These are phyloP conservation scores for Psophocarpus tetragonolobus DNA, from an alignment of 306 rosid genomes.

Conservation along the genomic window DNA sequence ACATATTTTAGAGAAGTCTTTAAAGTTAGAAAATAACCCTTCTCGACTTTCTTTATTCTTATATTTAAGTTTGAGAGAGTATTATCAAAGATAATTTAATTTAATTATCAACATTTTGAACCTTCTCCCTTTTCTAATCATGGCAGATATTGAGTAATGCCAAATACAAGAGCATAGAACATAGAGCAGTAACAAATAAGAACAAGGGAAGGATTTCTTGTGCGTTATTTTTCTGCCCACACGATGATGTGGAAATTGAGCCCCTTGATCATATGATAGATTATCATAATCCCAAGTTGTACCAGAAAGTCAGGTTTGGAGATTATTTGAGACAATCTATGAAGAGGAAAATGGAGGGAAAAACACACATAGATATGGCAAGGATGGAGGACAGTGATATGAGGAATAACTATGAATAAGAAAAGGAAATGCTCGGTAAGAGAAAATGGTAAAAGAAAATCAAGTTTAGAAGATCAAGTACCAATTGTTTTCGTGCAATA, in stretches of 20 bases:
- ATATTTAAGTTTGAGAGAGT: too few species aligned
- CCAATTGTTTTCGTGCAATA: too few species aligned
- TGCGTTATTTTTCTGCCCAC: constrained; percentile 36
- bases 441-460: neutral
- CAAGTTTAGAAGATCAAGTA: too few species aligned
- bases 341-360: constrained; percentile 45
- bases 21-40: neutral
- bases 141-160: constrained; percentile 57
- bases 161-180: constrained; percentile 50
- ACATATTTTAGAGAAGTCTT: neutral
- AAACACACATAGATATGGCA: constrained; percentile 37
- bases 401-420: neutral
- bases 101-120: neutral
- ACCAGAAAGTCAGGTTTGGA: constrained; percentile 48
- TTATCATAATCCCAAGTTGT: constrained; percentile 34
- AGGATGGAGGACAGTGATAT: neutral
- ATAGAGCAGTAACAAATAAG: constrained; percentile 44
- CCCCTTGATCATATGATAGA: constrained; percentile 43
- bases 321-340: constrained; percentile 45
- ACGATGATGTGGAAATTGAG: constrained; percentile 42
- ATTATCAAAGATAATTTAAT: neutral
- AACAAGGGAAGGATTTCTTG: constrained; percentile 34
- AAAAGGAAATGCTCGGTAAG: neutral
- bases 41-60: too few species aligned
- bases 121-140: neutral